Base-by-base conservation (phyloP, 2,329 filamentous ascomycete species). In the Seiridium unicorne region DNA sequence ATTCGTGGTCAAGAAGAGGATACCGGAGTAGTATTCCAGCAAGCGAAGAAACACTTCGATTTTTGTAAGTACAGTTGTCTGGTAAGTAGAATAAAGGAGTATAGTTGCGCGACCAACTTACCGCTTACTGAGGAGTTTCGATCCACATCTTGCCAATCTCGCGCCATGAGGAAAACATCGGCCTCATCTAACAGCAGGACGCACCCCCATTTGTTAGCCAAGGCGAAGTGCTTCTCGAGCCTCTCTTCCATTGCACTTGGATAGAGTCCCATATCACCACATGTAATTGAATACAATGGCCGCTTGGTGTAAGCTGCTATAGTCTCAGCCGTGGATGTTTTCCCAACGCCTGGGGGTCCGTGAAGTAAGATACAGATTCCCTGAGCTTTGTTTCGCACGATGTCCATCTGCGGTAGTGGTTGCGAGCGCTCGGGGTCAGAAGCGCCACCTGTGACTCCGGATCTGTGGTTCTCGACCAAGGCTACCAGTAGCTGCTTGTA, bases 21-120 rank as follows among this genome's bases (percentile, higher is more conserved):
- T 65, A 13, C 65, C 64, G 8, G 60, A 31, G 46, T 59, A 59
- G 26, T 59, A 59, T 64, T 77, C 76, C 5, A 78, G 65, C 0
- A 75, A 69, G 36, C 63, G 59, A 8, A 66, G 62, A 55, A 66
- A 2, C 73, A 70, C 10, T 77, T 67, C 63, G 77, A 77, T 3
- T 76, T 75, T 61, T 18, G n/a, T 34, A 5, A 36, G 5, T n/a
- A 26, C 13, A 13, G 9, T 34, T 5, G 18, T 26, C 18, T 26
- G 18, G 18, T 26, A 26, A 26, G 18, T 13, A 13, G 3, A 4
- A 34, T 26, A 47, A 34, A 9, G 5, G 13, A 3, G 40, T 1
- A 11, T 3, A 5, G 11, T 5, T 35, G 7, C n/a, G 18, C 18
- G 11, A 5, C 32, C 1, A 18, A n/a, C 36, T 2, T 55, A 55